A percentile compares a stretch with the other conserved stretches of the same genome.
These are phyloP conservation scores for Neofusicoccum sp. DNA, from an alignment of 2,329 filamentous ascomycete species.

Conservation along the genomic window DNA sequence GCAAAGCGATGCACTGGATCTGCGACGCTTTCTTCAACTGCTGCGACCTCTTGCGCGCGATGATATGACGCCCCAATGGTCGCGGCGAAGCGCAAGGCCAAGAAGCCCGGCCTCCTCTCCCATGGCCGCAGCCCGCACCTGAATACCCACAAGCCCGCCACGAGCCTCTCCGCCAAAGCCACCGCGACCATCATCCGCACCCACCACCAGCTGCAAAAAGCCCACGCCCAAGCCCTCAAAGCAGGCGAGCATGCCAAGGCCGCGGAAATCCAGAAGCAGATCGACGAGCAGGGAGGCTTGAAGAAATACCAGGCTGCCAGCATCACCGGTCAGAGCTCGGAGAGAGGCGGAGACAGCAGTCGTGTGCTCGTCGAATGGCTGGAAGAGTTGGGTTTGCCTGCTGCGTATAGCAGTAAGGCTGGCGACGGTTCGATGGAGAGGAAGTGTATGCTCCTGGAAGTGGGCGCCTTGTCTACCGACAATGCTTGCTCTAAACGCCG, in stretches of 20 bases:
- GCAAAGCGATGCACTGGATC: background rate
- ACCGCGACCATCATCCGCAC: conserved; percentile 59
- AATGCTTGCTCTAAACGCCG: conserved; percentile 77
- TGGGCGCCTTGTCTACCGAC: conserved; percentile 78
- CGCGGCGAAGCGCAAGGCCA: conserved; percentile 17
- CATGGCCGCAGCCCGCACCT: conserved; percentile 33
- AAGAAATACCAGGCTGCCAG: conserved; percentile 62
- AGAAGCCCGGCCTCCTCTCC: conserved; percentile 30
- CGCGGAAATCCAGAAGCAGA: conserved; percentile 46
- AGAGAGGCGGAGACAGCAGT: conserved; percentile 64
- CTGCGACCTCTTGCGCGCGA: background rate
- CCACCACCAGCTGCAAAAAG: conserved; percentile 61
- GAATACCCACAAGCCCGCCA: conserved; percentile 31
- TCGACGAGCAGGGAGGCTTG: conserved; percentile 58
- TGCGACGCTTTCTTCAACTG: background rate
- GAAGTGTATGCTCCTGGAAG: conserved; percentile 71
- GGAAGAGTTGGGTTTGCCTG: conserved; percentile 22
- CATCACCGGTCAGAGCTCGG: conserved; percentile 59
- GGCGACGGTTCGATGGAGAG: conserved; percentile 16
- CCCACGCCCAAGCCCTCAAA: conserved; percentile 51
- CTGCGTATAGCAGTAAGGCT: conserved; percentile 1
- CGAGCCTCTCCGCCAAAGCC: conserved; percentile 54
- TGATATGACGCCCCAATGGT: conserved; percentile 14
- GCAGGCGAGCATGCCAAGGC: conserved; percentile 41
- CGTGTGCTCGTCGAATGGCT: conserved; percentile 61